phyloP scores from a whole-genome alignment of 352 stramenopile species.

The Blastocystis sp. region DNA sequence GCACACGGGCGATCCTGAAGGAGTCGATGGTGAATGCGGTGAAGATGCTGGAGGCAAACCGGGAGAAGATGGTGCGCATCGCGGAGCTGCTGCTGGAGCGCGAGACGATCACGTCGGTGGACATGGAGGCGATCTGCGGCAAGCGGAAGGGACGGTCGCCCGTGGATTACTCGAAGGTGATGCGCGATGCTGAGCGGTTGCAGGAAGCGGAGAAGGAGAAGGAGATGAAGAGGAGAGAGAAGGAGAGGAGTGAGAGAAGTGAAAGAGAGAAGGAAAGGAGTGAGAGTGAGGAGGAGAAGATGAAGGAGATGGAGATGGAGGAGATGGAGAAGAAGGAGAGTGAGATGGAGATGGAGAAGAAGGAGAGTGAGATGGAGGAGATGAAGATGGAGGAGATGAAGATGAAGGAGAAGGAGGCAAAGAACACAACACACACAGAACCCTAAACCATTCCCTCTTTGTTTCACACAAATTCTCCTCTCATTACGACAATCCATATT shows the following conservation, averaged over 20 bases:
- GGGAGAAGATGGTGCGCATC: conserved; percentile 26
- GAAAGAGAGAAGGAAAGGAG: conserved; percentile 8
- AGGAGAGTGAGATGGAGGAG: neutral
- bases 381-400: neutral
- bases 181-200: conserved; percentile 65
- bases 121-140: conserved; percentile 55
- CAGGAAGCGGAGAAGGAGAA: conserved; percentile 10
- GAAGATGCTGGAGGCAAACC: conserved; percentile 45
- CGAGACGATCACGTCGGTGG: conserved; percentile 57
- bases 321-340: neutral
- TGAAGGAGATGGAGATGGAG: neutral
- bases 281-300: neutral
- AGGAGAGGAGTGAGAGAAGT: neutral
- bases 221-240: conserved; percentile 10
- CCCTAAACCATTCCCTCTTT: too few relatives aligned
- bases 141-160: conserved; percentile 6
- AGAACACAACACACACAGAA: neutral
- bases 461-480: too few relatives aligned
- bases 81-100: conserved; percentile 44
- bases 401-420: neutral
- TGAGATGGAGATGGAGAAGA: neutral
- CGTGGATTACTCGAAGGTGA: conserved; percentile 36
- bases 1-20: conserved; percentile 16
- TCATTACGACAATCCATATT: too few relatives aligned
- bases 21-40: conserved; percentile 32